Base-by-base conservation (phyloP, 2,329 filamentous ascomycete species). In the Aspergillus fumigatus region DNA sequence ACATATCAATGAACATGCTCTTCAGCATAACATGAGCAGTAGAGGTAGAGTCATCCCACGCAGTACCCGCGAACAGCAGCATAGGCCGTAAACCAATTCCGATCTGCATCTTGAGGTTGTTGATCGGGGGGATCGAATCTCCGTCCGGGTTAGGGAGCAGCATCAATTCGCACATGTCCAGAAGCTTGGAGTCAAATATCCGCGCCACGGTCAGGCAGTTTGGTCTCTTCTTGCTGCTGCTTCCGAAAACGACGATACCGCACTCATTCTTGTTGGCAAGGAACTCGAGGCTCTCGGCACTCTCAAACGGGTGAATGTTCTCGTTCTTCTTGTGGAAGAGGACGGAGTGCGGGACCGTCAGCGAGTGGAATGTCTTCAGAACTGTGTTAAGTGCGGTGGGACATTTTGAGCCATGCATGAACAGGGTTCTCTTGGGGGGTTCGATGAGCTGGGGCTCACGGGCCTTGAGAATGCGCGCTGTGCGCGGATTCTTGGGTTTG, bases 291-390 rank as follows among this genome's bases (percentile, higher is more conserved):
- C 89, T 93, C 27, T 88, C 81, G 62, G 89, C 79, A 73, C 95
- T 92, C 75, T 97, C 93, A 75, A 99, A 99, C 2, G 94, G 94
- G 75, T 94, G 92, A 67, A 96, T 88, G 65, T 77, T 77, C 59
- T 86, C 82, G 76, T 99, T 99, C 81, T 97, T 97, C 84, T 97
- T 99, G 76, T 86, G 90, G 79, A 99, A 96, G 65, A 92, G 92
- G 75, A 95, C 88, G 62, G 88, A 87, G 59, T 93, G 82, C 2
- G 92, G 92, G 69, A 89, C 87, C 67, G 93, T 92, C 70, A 99
- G 81, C 50, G 90, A 84, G 75, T 91, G 85, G 55, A 99, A 84
- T 68, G 97, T 94, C 64, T 86, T 88, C 60, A 97, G 81, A 56
- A 91, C 90, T 66, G 93, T 88, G 76, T 95, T 87, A 56, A 92